phyloP scores from a whole-genome alignment of 2,329 filamentous ascomycete species.

The Beauveria caledonica region DNA sequence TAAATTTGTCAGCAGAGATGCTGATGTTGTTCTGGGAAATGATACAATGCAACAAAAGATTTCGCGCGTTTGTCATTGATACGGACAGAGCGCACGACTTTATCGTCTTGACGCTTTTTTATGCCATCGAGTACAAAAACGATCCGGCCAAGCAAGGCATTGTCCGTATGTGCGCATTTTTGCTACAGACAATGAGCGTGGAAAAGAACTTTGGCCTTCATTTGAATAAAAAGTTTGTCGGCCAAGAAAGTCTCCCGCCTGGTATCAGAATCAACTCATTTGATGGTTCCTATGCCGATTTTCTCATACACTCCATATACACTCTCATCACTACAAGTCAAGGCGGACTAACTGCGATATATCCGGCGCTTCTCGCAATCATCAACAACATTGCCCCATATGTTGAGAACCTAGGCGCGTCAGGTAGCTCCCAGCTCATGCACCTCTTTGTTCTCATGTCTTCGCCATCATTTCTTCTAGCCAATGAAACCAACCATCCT shows the following conservation, averaged over 20 bases:
- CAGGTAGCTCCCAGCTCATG: slow-evolving; percentile 72
- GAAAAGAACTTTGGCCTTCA: slow-evolving; percentile 85
- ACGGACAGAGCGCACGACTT: slow-evolving; percentile 92
- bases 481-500: slow-evolving; percentile 83
- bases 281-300: slow-evolving; percentile 85
- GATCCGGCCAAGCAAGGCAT: slow-evolving; percentile 85
- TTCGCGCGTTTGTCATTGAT: slow-evolving; percentile 93
- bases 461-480: slow-evolving; percentile 81
- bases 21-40: slow-evolving; percentile 97
- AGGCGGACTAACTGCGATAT: slow-evolving; percentile 82
- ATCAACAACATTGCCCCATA: slow-evolving; percentile 91
- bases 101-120: slow-evolving; percentile 81
- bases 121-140: slow-evolving; percentile 80
- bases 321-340: slow-evolving; percentile 85
- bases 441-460: slow-evolving; percentile 91
- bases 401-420: slow-evolving; percentile 64
- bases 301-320: slow-evolving; percentile 90
- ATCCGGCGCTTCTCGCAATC: slow-evolving; percentile 83
- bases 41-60: slow-evolving; percentile 94
- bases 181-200: slow-evolving; percentile 89
- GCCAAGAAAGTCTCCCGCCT: slow-evolving; percentile 76
- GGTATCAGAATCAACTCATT: slow-evolving; percentile 79
- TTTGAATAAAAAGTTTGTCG: slow-evolving; percentile 81
- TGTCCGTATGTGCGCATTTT: slow-evolving; percentile 94
- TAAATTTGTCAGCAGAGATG: slow-evolving; percentile 89